phyloP scores from a whole-genome alignment of 805 yeast species.

The Yarrowia sp. region DNA sequence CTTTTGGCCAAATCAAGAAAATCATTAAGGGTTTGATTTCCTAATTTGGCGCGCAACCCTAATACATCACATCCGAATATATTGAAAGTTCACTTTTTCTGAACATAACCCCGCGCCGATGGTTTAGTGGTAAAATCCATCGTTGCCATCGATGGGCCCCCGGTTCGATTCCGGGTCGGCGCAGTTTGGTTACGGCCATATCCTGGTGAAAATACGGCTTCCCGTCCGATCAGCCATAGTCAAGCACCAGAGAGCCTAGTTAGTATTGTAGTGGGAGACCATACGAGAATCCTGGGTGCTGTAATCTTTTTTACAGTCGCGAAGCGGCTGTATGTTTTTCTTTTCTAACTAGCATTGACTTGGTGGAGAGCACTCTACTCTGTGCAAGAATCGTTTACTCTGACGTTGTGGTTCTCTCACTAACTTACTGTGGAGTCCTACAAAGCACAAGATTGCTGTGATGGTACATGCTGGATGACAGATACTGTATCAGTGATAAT shows the following conservation, averaged over 20 bases:
- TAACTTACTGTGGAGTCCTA: too few relatives aligned
- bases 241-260: slow-evolving; percentile 24
- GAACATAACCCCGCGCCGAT: slow-evolving; percentile 10
- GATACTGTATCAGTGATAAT: too few relatives aligned
- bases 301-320: slow-evolving; percentile 3
- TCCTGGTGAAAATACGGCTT: slow-evolving; percentile 21
- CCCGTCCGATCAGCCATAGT: slow-evolving; percentile 23
- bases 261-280: slow-evolving; percentile 24
- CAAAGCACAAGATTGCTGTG: too few relatives aligned
- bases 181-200: slow-evolving; percentile 20
- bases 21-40: not conserved
- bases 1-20: not conserved
- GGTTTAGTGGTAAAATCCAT: slow-evolving; percentile 23
- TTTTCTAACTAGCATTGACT: too few relatives aligned
- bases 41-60: not conserved
- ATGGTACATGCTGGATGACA: too few relatives aligned
- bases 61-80: not conserved
- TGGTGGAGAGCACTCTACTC: too few relatives aligned
- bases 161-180: slow-evolving; percentile 24
- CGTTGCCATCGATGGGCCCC: slow-evolving; percentile 24
- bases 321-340: too few relatives aligned
- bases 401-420: too few relatives aligned
- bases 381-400: too few relatives aligned
- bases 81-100: not conserved
- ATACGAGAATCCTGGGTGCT: slow-evolving; percentile 23